phyloP scores from a whole-genome alignment of 371 early-diverging fungal species.

The Mucor circinelloides region DNA sequence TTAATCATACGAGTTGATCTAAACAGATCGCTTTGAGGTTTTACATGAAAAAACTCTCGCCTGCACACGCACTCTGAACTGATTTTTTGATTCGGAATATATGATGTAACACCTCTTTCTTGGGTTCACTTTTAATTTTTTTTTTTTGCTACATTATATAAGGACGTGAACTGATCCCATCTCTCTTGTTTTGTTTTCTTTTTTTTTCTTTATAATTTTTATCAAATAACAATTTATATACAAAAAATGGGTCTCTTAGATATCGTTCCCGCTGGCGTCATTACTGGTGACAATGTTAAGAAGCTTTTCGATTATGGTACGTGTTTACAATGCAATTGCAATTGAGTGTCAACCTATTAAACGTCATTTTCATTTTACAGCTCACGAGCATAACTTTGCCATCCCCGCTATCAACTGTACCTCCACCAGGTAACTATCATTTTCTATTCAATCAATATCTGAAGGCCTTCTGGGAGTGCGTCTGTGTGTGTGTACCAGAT shows the following conservation, averaged over 20 bases:
- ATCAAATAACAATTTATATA: slow-evolving; percentile 5
- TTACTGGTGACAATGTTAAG: slow-evolving; percentile 86
- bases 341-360: not conserved
- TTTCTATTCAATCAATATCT: not conserved
- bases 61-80: slow-evolving; percentile 6
- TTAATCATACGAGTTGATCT: slow-evolving; percentile 26
- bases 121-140: not conserved
- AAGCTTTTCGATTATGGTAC: slow-evolving; percentile 80
- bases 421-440: slow-evolving; percentile 62
- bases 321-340: not conserved
- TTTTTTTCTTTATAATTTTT: slow-evolving; percentile 6
- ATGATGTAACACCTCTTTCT: slow-evolving; percentile 13
- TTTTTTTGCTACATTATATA: slow-evolving; percentile 11
- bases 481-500: not conserved
- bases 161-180: slow-evolving; percentile 3
- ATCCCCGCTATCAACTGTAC: slow-evolving; percentile 96
- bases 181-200: slow-evolving; percentile 7
- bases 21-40: slow-evolving; percentile 13
- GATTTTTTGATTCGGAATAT: slow-evolving; percentile 5
- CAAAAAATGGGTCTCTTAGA: slow-evolving; percentile 72
- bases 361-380: slow-evolving; percentile 25
- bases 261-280: slow-evolving; percentile 87
- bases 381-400: slow-evolving; percentile 82
- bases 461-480: not conserved
- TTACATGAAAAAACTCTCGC: not conserved